Conservation (phyloP, 1,139 yeast genomes). For the Geotrichum macrosporum region DNA sequence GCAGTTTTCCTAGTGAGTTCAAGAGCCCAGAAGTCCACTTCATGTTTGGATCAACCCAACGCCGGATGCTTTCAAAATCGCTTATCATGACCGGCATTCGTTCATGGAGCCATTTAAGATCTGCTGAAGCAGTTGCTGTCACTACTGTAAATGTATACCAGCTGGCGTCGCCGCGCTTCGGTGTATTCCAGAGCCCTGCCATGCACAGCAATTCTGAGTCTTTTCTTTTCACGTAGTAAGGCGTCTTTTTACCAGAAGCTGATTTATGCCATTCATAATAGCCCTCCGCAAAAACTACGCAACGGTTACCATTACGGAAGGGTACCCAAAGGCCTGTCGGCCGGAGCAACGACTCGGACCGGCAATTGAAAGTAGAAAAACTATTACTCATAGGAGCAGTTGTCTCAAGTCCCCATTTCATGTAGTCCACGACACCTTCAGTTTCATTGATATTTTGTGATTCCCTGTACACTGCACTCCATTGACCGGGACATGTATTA, state of each 20-base stretch:
- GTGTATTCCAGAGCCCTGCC: slow-evolving; percentile 62
- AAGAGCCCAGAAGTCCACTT: slow-evolving; percentile 25
- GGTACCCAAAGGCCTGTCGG: slow-evolving; percentile 33
- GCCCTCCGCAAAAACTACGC: slow-evolving; percentile 76
- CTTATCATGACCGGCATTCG: slow-evolving; percentile 59
- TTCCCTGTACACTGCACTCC: slow-evolving; percentile 14
- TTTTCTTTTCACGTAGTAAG: slow-evolving; percentile 60
- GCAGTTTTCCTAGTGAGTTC: neutral
- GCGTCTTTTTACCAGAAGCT: slow-evolving; percentile 40
- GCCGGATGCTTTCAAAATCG: slow-evolving; percentile 40
- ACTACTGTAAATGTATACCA: slow-evolving; percentile 62
- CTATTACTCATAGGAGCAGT: neutral
- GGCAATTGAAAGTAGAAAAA: slow-evolving; percentile 35
- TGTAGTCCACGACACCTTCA: slow-evolving; percentile 31
- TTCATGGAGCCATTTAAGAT: slow-evolving; percentile 60
- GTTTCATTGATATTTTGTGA: too few species aligned
- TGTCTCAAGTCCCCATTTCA: slow-evolving; percentile 54
- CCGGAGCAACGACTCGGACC: slow-evolving; percentile 33
- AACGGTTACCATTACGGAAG: slow-evolving; percentile 41
- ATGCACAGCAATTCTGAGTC: slow-evolving; percentile 54
- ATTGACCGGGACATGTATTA: slow-evolving; percentile 17
- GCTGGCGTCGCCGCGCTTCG: slow-evolving; percentile 28
- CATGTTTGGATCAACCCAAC: slow-evolving; percentile 55
- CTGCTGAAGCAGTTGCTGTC: slow-evolving; percentile 61
- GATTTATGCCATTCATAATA: slow-evolving; percentile 72